These are phyloP conservation scores for Pichia paraexigua DNA, from an alignment of 805 yeast genomes.

Conservation along the genomic window DNA sequence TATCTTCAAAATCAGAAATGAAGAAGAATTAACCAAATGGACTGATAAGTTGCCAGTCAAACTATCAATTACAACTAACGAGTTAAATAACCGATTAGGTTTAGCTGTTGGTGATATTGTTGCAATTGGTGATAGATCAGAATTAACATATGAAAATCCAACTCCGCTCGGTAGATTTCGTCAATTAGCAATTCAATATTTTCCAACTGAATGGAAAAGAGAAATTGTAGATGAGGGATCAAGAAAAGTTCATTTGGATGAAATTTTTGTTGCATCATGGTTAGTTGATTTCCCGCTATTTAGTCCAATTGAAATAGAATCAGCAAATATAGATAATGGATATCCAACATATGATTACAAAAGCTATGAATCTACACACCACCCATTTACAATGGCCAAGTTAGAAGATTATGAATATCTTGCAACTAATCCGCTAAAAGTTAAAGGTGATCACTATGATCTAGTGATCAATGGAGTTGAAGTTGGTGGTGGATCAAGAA, in stretches of 20 bases:
- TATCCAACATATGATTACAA: conserved; percentile 56
- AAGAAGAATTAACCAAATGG: conserved; percentile 39
- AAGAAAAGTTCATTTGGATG: conserved; percentile 14
- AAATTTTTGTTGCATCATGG: conserved; percentile 66
- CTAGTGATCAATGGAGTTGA: conserved; percentile 91
- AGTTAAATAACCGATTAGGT: conserved; percentile 29
- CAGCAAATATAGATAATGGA: conserved; percentile 8
- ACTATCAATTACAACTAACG: conserved; percentile 4
- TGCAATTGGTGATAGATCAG: conserved; percentile 70
- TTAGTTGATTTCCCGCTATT: conserved; percentile 89
- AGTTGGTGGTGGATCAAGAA: conserved; percentile 94
- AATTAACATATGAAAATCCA: conserved; percentile 77
- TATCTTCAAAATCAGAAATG: conserved; percentile 41
- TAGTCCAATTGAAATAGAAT: conserved; percentile 52
- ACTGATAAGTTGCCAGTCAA: conserved; percentile 19
- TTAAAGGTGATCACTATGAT: conserved; percentile 89
- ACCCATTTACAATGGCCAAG: conserved; percentile 93
- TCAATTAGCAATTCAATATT: conserved; percentile 56
- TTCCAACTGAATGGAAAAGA: conserved; percentile 45
- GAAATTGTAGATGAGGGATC: conserved; percentile 17
- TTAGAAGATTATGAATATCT: conserved; percentile 57
- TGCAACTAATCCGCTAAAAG: conserved; percentile 47
- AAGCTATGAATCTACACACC: conserved; percentile 71
- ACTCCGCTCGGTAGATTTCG: conserved; percentile 88
- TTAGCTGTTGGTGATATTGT: conserved; percentile 63